Percentiles rank a stretch among this genome's conserved stretches.
Evolutionary conservation across 2,329 filamentous ascomycete genomes (phyloP).

Genomic region (Colletotrichum australisinense): DNA sequence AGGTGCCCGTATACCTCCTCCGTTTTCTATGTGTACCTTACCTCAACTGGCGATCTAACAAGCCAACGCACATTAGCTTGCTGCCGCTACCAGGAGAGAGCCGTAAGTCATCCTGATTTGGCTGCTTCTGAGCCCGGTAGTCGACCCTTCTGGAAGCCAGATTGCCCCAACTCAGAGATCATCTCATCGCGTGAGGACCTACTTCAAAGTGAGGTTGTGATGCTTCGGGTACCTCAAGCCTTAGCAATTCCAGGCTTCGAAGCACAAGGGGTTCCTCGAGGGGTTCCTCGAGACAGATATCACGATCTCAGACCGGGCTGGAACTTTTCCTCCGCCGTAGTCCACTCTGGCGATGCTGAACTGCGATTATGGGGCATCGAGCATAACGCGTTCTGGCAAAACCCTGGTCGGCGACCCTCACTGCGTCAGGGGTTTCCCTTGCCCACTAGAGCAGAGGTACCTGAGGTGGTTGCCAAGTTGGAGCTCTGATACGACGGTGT

Average conservation of each 20-base stretch:
- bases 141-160: background rate
- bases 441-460: background rate
- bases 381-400: constrained; percentile 6
- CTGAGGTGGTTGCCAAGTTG: background rate
- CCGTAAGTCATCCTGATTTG: background rate
- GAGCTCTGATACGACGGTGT: constrained; percentile 4
- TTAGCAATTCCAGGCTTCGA: too few relatives aligned
- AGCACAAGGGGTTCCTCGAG: background rate
- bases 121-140: background rate
- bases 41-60: background rate
- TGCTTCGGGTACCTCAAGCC: too few relatives aligned
- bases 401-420: constrained; percentile 4
- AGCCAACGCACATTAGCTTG: background rate
- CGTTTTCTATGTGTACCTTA: background rate
- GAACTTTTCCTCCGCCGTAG: constrained; percentile 26
- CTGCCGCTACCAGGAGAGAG: background rate
- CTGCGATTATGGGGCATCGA: constrained; percentile 2
- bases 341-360: constrained; percentile 7
- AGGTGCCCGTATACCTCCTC: background rate
- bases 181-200: background rate
- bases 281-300: background rate
- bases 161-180: background rate
- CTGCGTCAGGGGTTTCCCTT: constrained; percentile 21
- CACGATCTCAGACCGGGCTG: constrained; percentile 5
- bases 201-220: too few relatives aligned